Evolutionary conservation across 169 alveolate species (phyloP).

Genomic region (Perkinsus marinus): DNA sequence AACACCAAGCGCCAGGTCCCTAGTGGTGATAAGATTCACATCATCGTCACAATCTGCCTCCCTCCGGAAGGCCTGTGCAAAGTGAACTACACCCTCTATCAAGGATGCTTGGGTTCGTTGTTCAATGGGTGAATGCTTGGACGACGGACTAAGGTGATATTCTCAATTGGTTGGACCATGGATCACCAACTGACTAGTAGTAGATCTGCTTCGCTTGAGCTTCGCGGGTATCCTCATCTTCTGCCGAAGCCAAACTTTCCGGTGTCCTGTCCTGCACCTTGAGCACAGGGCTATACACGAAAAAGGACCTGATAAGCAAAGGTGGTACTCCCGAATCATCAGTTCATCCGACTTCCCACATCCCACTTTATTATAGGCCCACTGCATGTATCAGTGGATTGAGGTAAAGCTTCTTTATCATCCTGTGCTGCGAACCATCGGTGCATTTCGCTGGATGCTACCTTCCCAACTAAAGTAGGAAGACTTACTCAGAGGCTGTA

Average conservation of each 20-base stretch:
- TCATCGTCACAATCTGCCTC: not conserved
- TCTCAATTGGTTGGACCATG: not conserved
- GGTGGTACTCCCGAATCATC: not conserved
- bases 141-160: not conserved
- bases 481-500: no score
- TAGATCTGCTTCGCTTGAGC: not conserved
- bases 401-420: not conserved
- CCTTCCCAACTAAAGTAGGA: no score
- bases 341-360: not conserved
- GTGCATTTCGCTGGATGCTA: not conserved
- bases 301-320: not conserved
- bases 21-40: not conserved
- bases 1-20: not conserved
- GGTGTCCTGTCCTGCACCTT: not conserved
- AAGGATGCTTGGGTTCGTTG: not conserved
- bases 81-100: not conserved
- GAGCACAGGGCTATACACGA: not conserved
- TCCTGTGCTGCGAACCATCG: not conserved
- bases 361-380: not conserved
- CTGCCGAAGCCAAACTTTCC: not conserved
- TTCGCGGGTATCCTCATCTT: not conserved
- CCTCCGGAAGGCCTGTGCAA: not conserved
- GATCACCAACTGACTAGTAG: not conserved
- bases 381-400: not conserved
- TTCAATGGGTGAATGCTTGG: not conserved